phyloP scores from a whole-genome alignment of 2,329 filamentous ascomycete genomes.

The Fusarium pininemorale region DNA sequence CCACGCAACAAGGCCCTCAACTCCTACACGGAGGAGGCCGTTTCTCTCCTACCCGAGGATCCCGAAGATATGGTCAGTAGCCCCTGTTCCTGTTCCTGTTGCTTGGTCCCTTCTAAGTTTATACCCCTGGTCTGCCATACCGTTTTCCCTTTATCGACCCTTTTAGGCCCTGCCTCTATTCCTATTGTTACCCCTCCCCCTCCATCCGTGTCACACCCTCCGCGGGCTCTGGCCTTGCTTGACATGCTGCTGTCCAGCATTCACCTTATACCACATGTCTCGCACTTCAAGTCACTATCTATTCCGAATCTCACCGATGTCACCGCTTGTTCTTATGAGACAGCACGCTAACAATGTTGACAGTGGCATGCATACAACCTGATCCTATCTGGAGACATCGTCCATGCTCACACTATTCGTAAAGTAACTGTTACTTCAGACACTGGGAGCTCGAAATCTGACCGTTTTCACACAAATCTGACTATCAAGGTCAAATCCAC shows the following conservation, averaged over 20 bases:
- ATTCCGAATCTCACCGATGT: not conserved
- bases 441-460: constrained; percentile 60
- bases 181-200: constrained; percentile 35
- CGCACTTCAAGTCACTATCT: constrained; percentile 14
- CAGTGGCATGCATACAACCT: constrained; percentile 71
- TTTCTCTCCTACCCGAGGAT: constrained; percentile 56
- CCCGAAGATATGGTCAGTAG: constrained; percentile 57
- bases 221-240: not conserved
- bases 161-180: constrained; percentile 19
- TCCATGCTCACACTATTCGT: constrained; percentile 65
- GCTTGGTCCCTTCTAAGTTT: constrained; percentile 7
- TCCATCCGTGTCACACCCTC: constrained; percentile 26
- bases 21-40: constrained; percentile 52
- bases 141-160: constrained; percentile 5
- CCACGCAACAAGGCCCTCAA: constrained; percentile 50
- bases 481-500: constrained; percentile 65
- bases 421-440: constrained; percentile 62
- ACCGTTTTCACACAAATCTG: constrained; percentile 67
- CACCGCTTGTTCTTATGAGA: constrained; percentile 13
- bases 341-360: constrained; percentile 24
- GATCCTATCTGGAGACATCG: constrained; percentile 61
- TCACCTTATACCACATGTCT: constrained; percentile 7
- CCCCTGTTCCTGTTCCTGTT: constrained; percentile 14
- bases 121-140: constrained; percentile 13
- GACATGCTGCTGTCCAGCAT: not conserved